Percentiles rank a stretch among this genome's conserved stretches.
Conservation (phyloP, 2,329 filamentous ascomycete species). For the Talaromyces albobiverticillius region DNA sequence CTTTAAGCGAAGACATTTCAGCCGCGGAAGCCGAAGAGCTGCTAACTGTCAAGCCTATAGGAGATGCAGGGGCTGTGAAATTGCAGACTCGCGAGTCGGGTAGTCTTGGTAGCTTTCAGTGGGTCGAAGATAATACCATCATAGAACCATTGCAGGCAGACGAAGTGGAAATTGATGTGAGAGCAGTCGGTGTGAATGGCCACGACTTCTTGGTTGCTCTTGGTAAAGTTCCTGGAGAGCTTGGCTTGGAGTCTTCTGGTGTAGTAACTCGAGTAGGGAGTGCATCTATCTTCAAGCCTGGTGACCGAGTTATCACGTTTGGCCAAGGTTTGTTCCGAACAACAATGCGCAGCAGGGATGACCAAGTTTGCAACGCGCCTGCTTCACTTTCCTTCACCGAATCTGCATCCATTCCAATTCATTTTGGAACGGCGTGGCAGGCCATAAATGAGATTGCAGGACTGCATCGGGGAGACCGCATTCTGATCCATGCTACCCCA, state of each 20-base stretch:
- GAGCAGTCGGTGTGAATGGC: not conserved
- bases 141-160: not conserved
- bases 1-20: no score
- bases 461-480: constrained; percentile 13
- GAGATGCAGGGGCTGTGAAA: not conserved
- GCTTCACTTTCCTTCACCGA: not conserved
- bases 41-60: not conserved
- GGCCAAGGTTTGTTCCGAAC: no score
- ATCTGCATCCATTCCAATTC: not conserved
- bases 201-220: constrained; percentile 5
- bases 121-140: not conserved
- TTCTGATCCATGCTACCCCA: constrained; percentile 19
- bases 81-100: not conserved
- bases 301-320: no score
- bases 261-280: constrained; percentile 4
- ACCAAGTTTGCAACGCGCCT: no score
- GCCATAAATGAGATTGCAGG: constrained; percentile 13
- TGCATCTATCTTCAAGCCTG: no score
- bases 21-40: not conserved
- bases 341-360: no score
- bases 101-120: not conserved
- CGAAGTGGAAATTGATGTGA: constrained; percentile 9
- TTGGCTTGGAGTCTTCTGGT: constrained; percentile 9
- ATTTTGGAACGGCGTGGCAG: not conserved
- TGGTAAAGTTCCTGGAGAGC: not conserved